A percentile compares a stretch with the other conserved stretches of the same genome.
phyloP scores from a whole-genome alignment of 371 early-diverging fungal genomes.

The Mortierella sp. region DNA sequence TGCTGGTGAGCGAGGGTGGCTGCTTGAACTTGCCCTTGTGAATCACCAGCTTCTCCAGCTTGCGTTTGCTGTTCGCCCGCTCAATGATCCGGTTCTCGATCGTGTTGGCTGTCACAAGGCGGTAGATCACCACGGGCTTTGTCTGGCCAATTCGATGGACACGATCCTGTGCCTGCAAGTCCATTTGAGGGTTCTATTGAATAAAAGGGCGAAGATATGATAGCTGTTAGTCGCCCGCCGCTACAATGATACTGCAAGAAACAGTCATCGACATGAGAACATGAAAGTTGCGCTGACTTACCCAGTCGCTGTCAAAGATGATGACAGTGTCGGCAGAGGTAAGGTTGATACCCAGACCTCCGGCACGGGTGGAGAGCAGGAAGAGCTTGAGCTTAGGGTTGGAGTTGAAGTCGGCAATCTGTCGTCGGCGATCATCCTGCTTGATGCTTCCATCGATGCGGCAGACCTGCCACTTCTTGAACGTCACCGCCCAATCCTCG shows the following conservation, averaged over 20 bases:
- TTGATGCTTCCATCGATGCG: constrained; percentile 94
- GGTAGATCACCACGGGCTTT: constrained; percentile 91
- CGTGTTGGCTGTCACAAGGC: constrained; percentile 89
- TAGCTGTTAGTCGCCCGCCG: neutral
- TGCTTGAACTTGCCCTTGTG: constrained; percentile 83
- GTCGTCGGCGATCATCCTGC: constrained; percentile 83
- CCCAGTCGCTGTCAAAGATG: constrained; percentile 95
- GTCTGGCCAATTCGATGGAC: constrained; percentile 98
- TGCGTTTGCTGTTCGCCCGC: constrained; percentile 86
- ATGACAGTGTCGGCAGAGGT: constrained; percentile 96
- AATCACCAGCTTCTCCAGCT: constrained; percentile 92
- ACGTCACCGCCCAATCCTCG: constrained; percentile 86
- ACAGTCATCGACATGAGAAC: neutral
- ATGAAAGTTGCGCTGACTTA: constrained; percentile 46
- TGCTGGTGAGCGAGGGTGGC: constrained; percentile 42
- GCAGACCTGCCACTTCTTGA: constrained; percentile 87
- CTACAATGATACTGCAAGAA: neutral
- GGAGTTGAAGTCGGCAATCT: constrained; percentile 76
- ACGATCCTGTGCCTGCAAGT: constrained; percentile 97
- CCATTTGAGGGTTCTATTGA: constrained; percentile 94
- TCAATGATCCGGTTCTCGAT: constrained; percentile 88
- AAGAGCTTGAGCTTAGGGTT: constrained; percentile 81
- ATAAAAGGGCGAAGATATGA: neutral
- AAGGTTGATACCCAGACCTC: constrained; percentile 96
- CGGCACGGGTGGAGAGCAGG: constrained; percentile 97